Evolutionary conservation across 352 stramenopile species (phyloP).

Genomic region (Globisporangium ultimum): DNA sequence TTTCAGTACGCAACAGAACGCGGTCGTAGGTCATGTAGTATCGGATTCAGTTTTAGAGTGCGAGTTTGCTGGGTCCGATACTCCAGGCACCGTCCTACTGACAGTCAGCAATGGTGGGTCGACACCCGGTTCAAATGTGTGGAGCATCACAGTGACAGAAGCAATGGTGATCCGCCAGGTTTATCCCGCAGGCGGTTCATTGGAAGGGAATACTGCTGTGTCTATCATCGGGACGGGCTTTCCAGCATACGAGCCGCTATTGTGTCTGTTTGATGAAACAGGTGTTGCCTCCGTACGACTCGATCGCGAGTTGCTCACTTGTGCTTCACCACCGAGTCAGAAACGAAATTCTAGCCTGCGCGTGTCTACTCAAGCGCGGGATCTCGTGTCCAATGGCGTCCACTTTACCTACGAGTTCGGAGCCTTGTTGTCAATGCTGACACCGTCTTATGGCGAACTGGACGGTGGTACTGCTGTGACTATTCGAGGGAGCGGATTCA

Average conservation of each 20-base stretch:
- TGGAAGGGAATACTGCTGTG: neutral
- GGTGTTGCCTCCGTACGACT: neutral
- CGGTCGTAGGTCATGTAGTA: slow-evolving; percentile 1
- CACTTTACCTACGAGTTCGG: slow-evolving; percentile 1
- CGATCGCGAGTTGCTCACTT: neutral
- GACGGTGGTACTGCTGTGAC: slow-evolving; percentile 9
- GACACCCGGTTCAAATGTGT: neutral
- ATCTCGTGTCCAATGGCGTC: slow-evolving; percentile 4
- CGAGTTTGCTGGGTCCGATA: neutral
- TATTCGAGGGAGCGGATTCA: slow-evolving; percentile 8
- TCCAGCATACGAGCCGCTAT: slow-evolving; percentile 5
- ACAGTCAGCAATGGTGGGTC: neutral
- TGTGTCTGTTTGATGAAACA: slow-evolving; percentile 5
- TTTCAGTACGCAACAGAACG: neutral
- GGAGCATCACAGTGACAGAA: slow-evolving; percentile 1
- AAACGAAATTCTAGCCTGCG: neutral
- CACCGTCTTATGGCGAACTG: slow-evolving; percentile 1
- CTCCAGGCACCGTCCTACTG: neutral
- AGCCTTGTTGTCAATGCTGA: neutral
- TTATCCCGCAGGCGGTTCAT: neutral
- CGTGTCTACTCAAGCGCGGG: neutral
- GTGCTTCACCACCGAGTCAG: neutral
- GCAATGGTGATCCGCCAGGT: slow-evolving; percentile 5
- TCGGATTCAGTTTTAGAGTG: slow-evolving; percentile 4
- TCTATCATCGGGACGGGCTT: slow-evolving; percentile 3